phyloP scores from a whole-genome alignment of 352 stramenopile species.

The Phytophthora pisi region DNA sequence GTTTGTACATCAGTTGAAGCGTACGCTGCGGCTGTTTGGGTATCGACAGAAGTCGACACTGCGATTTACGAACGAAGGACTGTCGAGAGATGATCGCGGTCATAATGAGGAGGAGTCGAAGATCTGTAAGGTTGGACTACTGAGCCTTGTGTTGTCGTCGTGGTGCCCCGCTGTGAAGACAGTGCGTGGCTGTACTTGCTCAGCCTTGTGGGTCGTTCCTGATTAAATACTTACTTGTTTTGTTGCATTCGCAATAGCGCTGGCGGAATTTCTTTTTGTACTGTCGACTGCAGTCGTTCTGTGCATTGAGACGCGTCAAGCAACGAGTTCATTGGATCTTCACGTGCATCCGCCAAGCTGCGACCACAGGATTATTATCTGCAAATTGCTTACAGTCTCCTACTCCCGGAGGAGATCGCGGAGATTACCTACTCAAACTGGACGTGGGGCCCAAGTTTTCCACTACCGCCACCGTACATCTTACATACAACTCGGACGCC shows the following conservation, averaged over 20 bases:
- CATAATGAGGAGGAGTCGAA: constrained; percentile 42
- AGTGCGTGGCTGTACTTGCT: constrained; percentile 24
- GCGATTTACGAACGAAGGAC: constrained; percentile 37
- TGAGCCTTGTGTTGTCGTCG: constrained; percentile 53
- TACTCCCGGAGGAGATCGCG: constrained; percentile 40
- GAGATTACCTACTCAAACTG: constrained; percentile 72
- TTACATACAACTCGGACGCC: constrained; percentile 70
- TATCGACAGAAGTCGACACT: constrained; percentile 62
- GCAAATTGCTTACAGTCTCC: constrained; percentile 46
- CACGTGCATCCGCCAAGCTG: constrained; percentile 39
- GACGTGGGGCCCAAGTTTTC: constrained; percentile 67
- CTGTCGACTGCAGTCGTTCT: constrained; percentile 44
- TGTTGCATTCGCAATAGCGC: constrained; percentile 24
- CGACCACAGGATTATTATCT: constrained; percentile 52
- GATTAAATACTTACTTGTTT: neutral
- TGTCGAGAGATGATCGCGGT: constrained; percentile 13
- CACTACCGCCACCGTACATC: constrained; percentile 49
- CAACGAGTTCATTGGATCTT: constrained; percentile 35
- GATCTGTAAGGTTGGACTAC: constrained; percentile 52
- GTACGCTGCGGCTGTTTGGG: constrained; percentile 66
- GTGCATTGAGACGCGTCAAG: constrained; percentile 37
- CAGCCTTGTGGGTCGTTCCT: neutral
- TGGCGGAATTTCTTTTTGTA: constrained; percentile 53
- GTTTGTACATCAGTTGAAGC: constrained; percentile 50
- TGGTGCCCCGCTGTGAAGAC: constrained; percentile 47